phyloP scores from a whole-genome alignment of 208 protist genomes.

The Crithidia brevicula region DNA sequence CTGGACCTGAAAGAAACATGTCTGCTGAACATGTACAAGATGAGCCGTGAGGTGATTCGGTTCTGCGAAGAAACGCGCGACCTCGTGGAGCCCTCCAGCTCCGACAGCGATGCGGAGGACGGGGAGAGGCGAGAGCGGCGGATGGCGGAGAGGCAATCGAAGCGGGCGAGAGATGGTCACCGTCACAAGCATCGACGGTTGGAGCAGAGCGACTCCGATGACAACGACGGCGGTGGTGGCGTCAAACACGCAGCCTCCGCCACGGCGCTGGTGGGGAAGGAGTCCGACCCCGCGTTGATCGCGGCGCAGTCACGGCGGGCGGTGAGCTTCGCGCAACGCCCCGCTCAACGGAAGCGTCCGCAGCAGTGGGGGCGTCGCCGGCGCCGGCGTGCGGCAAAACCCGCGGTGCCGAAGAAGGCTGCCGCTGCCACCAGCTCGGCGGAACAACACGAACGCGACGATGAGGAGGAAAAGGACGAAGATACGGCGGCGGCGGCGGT shows the following conservation, averaged over 20 bases:
- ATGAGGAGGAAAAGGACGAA: background rate
- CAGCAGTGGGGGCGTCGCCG: slow-evolving; percentile 36
- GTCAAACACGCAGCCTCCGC: background rate
- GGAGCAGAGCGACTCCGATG: background rate
- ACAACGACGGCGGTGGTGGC: background rate
- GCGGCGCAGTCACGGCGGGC: slow-evolving; percentile 24
- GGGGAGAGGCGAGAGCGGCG: too few species aligned
- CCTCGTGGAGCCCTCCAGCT: slow-evolving; percentile 51
- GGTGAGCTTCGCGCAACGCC: slow-evolving; percentile 38
- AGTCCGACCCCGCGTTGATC: slow-evolving; percentile 35
- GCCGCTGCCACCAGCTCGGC: too few species aligned
- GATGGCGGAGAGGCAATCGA: too few species aligned
- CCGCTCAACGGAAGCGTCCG: slow-evolving; percentile 8
- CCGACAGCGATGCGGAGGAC: slow-evolving; percentile 33
- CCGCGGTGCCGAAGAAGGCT: background rate
- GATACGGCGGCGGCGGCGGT: background rate
- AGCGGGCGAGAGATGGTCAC: background rate
- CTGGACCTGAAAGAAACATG: slow-evolving; percentile 82
- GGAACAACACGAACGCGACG: background rate
- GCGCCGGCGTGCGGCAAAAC: slow-evolving; percentile 19
- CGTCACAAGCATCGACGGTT: background rate
- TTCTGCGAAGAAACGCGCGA: slow-evolving; percentile 83
- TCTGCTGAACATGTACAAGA: slow-evolving; percentile 82
- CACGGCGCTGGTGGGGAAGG: slow-evolving; percentile 25
- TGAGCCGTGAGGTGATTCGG: slow-evolving; percentile 72